Base-by-base conservation (phyloP, 495 filamentous ascomycete genomes). In the Stereocaulon alpinum region DNA sequence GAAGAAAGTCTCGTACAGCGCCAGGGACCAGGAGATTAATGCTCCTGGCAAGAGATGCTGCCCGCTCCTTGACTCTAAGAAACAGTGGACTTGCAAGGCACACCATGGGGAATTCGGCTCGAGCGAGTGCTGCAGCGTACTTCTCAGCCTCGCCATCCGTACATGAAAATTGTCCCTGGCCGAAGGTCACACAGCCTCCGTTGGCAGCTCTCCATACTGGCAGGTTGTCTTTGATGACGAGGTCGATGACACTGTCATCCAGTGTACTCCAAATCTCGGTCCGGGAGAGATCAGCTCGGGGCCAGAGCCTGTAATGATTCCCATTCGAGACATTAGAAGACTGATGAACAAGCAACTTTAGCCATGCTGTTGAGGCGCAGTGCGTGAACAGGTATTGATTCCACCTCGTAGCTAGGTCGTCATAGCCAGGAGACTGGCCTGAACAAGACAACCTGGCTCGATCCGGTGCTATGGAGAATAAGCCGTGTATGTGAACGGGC, bases 401-500 rank as follows among this genome's bases (percentile, higher is more conserved):
- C 74, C 74, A 76, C 43, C 45, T 64, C 59, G 50, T 30, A 22
- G 50, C 61, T 15, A 59, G 54, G 42, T 71, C 62, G 49, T 71
- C 64, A 55, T 27, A 58, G 53, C 34, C 67, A 29, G 48, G 40
- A 30, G 71, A 69, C 24, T 63, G 20, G 62, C 62, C 7, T 60
- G 59, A 62, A 70, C 67, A 53, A 30, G 59, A 58, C 7, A 76
- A 61, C 15, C 69, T 71, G 3, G 65, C 65, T 18, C 74, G 66
- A 53, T 76, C 74, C 0, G 74, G 71, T 1, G 71, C 67, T 37
- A 76, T 68, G 7, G 66, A 64, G 43, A 76, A 76, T 49, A 73
- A 62, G 3, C 73, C 74, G 48, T 76, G 74, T 6, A 76, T 69
- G 45, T 73, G 74, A 17, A 71, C 68, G 10, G 72, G 74, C 20